Conservation (phyloP, 768 basidiomycete species). For the Nevesoporus exiguus region DNA sequence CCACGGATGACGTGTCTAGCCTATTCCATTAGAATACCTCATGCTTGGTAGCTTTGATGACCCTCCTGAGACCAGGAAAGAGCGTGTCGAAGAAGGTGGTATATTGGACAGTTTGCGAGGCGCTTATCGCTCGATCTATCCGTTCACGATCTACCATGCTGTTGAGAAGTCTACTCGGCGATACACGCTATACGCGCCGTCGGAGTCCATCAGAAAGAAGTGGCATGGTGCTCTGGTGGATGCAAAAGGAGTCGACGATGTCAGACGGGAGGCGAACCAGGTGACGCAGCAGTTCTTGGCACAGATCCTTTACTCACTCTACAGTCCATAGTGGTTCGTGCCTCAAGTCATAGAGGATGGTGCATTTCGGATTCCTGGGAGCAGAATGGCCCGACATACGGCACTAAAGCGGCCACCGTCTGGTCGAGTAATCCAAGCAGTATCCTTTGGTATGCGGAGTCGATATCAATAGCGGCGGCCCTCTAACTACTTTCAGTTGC, state of each 20-base stretch:
- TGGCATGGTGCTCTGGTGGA: slow-evolving; percentile 64
- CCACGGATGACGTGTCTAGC: slow-evolving; percentile 41
- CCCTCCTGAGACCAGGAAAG: slow-evolving; percentile 60
- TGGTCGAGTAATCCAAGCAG: slow-evolving; percentile 58
- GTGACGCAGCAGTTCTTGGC: slow-evolving; percentile 34
- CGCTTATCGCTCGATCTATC: slow-evolving; percentile 57
- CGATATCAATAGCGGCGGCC: neutral
- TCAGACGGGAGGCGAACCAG: slow-evolving; percentile 68
- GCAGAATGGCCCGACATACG: slow-evolving; percentile 29
- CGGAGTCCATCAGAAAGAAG: slow-evolving; percentile 53
- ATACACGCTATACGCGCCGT: slow-evolving; percentile 70
- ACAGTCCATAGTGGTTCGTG: slow-evolving; percentile 57
- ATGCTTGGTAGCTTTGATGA: slow-evolving; percentile 62
- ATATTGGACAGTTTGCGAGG: slow-evolving; percentile 55
- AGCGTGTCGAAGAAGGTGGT: slow-evolving; percentile 54
- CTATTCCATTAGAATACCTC: slow-evolving; percentile 77
- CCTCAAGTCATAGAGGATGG: slow-evolving; percentile 55
- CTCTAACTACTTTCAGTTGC: slow-evolving; percentile 33
- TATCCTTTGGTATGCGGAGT: slow-evolving; percentile 55
- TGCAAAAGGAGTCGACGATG: slow-evolving; percentile 60
- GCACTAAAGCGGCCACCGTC: slow-evolving; percentile 38
- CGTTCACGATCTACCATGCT: slow-evolving; percentile 76
- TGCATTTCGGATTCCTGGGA: slow-evolving; percentile 52
- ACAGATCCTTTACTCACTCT: slow-evolving; percentile 7
- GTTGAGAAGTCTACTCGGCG: slow-evolving; percentile 50